phyloP scores from a whole-genome alignment of 106 monocot species.

The Vanilla planifolia region DNA sequence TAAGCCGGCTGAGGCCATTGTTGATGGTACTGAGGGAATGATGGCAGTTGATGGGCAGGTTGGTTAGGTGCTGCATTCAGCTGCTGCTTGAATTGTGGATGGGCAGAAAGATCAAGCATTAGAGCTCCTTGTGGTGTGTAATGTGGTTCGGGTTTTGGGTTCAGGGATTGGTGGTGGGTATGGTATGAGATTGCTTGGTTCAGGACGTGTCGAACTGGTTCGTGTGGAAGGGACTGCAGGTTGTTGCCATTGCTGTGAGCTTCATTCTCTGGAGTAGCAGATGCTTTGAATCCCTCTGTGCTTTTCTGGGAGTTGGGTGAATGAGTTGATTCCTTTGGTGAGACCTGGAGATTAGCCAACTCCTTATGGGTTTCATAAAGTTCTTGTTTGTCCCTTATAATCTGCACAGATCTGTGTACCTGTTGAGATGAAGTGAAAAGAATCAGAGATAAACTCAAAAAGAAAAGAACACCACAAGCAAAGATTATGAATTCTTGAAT shows the following conservation, averaged over 20 bases:
- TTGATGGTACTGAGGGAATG: slow-evolving; percentile 36
- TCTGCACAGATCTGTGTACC: slow-evolving; percentile 91
- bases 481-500: too few species aligned
- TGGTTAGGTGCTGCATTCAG: too few species aligned
- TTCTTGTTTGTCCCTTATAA: slow-evolving; percentile 90
- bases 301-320: slow-evolving; percentile 16
- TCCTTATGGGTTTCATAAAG: slow-evolving; percentile 83
- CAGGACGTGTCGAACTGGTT: slow-evolving; percentile 24
- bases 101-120: slow-evolving; percentile 2
- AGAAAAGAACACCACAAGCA: too few species aligned
- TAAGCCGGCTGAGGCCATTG: slow-evolving; percentile 15
- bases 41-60: slow-evolving; percentile 22
- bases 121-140: slow-evolving; percentile 27
- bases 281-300: slow-evolving; percentile 13
- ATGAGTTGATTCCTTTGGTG: slow-evolving; percentile 39
- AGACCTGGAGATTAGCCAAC: slow-evolving; percentile 62
- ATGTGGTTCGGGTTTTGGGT: slow-evolving; percentile 43
- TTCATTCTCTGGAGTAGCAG: slow-evolving; percentile 41
- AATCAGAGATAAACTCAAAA: too few species aligned
- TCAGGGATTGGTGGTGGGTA: slow-evolving; percentile 10
- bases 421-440: too few species aligned
- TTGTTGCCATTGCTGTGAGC: slow-evolving; percentile 28
- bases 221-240: slow-evolving; percentile 52
- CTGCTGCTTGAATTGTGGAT: slow-evolving; percentile 21
- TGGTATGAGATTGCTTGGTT: slow-evolving; percentile 40